Evolutionary conservation across 805 yeast genomes (phyloP).

Genomic region (Metschnikowia similis): DNA sequence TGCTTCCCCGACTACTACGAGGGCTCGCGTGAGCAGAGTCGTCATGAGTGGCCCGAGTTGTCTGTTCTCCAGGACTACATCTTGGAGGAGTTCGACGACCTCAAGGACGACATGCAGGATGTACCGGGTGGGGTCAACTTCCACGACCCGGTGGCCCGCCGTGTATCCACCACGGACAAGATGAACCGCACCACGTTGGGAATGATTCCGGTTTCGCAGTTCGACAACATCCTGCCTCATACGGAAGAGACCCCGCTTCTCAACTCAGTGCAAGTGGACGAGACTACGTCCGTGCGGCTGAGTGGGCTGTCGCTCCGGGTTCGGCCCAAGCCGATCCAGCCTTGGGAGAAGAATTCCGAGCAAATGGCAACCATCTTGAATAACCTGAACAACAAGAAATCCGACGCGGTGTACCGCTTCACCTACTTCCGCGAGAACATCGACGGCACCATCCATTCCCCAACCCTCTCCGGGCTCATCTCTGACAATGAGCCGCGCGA

Average conservation of each 20-base stretch:
- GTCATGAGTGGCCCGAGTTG: constrained; percentile 76
- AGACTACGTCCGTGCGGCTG: constrained; percentile 39
- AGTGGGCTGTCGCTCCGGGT: constrained; percentile 42
- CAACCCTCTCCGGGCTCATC: constrained; percentile 73
- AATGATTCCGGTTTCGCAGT: neutral
- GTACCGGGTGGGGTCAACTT: constrained; percentile 31
- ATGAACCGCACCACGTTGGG: neutral
- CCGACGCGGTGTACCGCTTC: constrained; percentile 54
- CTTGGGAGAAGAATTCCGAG: constrained; percentile 54
- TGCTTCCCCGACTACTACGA: constrained; percentile 75
- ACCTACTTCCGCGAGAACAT: constrained; percentile 90
- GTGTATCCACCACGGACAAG: constrained; percentile 7
- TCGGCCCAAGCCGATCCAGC: constrained; percentile 70
- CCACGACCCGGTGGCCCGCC: constrained; percentile 29
- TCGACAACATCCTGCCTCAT: constrained; percentile 11
- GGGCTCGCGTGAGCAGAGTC: constrained; percentile 19
- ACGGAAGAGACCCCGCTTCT: constrained; percentile 29
- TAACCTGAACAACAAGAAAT: constrained; percentile 28
- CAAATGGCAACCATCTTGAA: constrained; percentile 29
- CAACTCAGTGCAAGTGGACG: constrained; percentile 28
- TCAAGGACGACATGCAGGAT: constrained; percentile 20
- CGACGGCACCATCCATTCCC: constrained; percentile 85
- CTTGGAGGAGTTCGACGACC: constrained; percentile 52
- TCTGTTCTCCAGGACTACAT: constrained; percentile 72
- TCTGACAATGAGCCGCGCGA: constrained; percentile 7